Base-by-base conservation (phyloP, 768 basidiomycete species). In the Suillus luteus region DNA sequence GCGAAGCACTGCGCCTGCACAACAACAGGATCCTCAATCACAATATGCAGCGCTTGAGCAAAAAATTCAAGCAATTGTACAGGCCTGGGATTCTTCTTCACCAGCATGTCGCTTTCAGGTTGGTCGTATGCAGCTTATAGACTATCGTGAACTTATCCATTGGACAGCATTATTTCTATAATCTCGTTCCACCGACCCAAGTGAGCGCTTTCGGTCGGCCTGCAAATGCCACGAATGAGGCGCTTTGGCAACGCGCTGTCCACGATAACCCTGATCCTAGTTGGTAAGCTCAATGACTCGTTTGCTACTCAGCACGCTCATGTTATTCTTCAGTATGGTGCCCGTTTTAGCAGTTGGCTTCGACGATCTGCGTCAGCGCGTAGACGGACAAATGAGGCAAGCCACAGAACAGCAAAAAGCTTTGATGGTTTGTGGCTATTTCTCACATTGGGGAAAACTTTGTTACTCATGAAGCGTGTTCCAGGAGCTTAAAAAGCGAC, bases 51-150 rank as follows among this genome's bases (percentile, higher is more conserved):
- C 78, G 44, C 70, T 91, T 27, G 73, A 77, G 11, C 83, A 87
- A 60, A 82, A 83, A 62, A 86, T 94, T 27, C 87, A 91, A 70
- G 78, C 71, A 0, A 82, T 93, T 61, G 81, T 85, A 6, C 79
- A 82, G 43, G 87, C 91, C 4, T 95, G 92, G 92, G 86, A 89
- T 70, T 79, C 92, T 24, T 67, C 74, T 24, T 88, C 87, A 0
- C 81, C 86, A 3, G 81, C 86, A 49, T 93, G 93, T 73, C 83
- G 88, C 55, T 95, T 95, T 75, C 93, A 94, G 79, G 92, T 93
- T 64, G 54, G 82, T 72, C 41, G 63, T 59, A 11, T 60, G 17
- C 11, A 22, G 64, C 35, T 46, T 19, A 15, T 27, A 15, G 9
- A 58, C 19, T 31, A 61, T 8, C 19, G 12, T 48, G 40, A 9